These are phyloP conservation scores for Diaporthe ilicicola DNA, from an alignment of 2,329 filamentous ascomycete genomes.

Conservation along the genomic window DNA sequence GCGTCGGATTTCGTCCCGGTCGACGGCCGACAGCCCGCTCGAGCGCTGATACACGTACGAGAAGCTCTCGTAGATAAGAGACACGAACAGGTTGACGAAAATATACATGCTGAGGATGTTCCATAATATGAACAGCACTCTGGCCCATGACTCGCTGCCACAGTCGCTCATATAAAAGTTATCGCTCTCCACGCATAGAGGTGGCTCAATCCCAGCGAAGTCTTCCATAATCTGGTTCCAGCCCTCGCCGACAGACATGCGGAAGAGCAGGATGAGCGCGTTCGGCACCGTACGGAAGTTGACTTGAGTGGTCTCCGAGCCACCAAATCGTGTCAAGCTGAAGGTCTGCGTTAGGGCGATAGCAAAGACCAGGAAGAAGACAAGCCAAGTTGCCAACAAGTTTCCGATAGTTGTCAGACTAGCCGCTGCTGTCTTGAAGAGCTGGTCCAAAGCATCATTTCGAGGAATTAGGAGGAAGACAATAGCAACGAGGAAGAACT, in stretches of 20 bases:
- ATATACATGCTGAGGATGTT: constrained; percentile 99
- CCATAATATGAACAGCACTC: constrained; percentile 92
- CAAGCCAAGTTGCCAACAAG: constrained; percentile 94
- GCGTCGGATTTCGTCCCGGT: constrained; percentile 90
- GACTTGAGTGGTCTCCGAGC: constrained; percentile 76
- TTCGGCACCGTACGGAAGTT: constrained; percentile 96
- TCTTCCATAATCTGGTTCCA: constrained; percentile 99
- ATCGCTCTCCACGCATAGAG: constrained; percentile 77
- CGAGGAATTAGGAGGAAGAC: constrained; percentile 91
- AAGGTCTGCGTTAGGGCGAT: constrained; percentile 97
- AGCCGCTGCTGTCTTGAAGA: constrained; percentile 98
- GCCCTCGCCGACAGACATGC: constrained; percentile 91
- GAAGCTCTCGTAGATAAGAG: constrained; percentile 98
- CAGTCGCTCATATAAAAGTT: constrained; percentile 91
- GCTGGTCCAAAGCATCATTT: constrained; percentile 95
- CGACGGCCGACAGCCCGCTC: constrained; percentile 89
- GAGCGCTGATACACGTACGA: constrained; percentile 98
- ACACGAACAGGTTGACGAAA: constrained; percentile 97
- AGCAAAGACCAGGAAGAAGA: constrained; percentile 94
- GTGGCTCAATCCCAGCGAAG: constrained; percentile 80
- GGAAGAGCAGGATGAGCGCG: constrained; percentile 90
- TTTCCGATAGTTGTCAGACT: constrained; percentile 92
- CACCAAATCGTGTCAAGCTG: constrained; percentile 88
- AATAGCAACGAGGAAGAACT: constrained; percentile 91
- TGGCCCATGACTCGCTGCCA: constrained; percentile 88